These are phyloP conservation scores for Phytophthora megakarya DNA, from an alignment of 352 stramenopile genomes.

Conservation along the genomic window DNA sequence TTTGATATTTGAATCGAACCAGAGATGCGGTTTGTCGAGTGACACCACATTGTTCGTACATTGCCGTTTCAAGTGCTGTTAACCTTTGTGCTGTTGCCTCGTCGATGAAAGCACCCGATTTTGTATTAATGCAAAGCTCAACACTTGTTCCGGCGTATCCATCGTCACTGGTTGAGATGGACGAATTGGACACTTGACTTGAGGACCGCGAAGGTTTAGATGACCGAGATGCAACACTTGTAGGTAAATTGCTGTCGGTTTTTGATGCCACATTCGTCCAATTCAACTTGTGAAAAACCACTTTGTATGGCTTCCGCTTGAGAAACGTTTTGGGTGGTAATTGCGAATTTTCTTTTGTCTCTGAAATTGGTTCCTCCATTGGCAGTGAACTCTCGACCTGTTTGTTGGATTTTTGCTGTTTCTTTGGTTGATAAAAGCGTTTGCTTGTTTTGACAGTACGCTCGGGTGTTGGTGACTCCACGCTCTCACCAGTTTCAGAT, in stretches of 20 bases:
- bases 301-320: constrained; percentile 72
- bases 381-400: not conserved
- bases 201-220: not conserved
- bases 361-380: constrained; percentile 8
- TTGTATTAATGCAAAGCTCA: not conserved
- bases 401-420: constrained; percentile 10
- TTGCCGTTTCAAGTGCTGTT: constrained; percentile 20
- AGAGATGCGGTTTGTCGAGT: constrained; percentile 28
- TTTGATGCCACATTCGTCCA: constrained; percentile 63
- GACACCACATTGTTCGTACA: constrained; percentile 39
- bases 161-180: not conserved
- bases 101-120: constrained; percentile 15
- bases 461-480: not conserved
- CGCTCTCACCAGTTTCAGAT: constrained; percentile 18
- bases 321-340: constrained; percentile 44
- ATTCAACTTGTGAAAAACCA: constrained; percentile 68
- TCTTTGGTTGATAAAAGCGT: constrained; percentile 22
- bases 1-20: constrained; percentile 37
- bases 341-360: constrained; percentile 8
- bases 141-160: not conserved
- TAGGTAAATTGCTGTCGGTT: constrained; percentile 55
- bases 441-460: constrained; percentile 1
- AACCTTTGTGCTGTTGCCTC: constrained; percentile 27
- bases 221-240: constrained; percentile 12
- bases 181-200: constrained; percentile 3